These are phyloP conservation scores for Syncephalastrum sp. DNA, from an alignment of 371 early-diverging fungal species.

Conservation along the genomic window DNA sequence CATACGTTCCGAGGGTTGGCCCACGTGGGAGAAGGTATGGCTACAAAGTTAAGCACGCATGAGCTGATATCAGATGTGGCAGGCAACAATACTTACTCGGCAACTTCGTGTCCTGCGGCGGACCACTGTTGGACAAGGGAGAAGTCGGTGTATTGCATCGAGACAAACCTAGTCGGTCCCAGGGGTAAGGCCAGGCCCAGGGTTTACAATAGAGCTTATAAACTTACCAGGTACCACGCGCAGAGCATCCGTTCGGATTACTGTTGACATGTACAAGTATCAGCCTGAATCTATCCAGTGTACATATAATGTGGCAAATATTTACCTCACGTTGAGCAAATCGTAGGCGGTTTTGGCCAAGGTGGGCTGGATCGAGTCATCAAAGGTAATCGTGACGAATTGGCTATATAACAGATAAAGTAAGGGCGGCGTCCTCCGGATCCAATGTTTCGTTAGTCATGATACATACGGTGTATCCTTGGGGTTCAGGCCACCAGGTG, in stretches of 20 bases:
- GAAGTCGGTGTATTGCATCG: constrained; percentile 65
- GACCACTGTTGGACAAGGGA: constrained; percentile 69
- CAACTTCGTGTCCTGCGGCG: constrained; percentile 66
- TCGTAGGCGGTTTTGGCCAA: constrained; percentile 28
- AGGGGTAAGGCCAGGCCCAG: neutral
- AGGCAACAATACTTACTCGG: constrained; percentile 37
- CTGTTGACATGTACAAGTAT: constrained; percentile 19
- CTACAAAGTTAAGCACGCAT: constrained; percentile 15
- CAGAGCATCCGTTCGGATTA: constrained; percentile 67
- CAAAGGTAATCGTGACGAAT: constrained; percentile 69
- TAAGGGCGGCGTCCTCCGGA: neutral
- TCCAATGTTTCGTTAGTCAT: neutral
- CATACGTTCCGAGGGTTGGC: constrained; percentile 43
- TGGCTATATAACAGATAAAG: constrained; percentile 6
- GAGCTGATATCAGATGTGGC: neutral
- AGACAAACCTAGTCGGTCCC: constrained; percentile 45
- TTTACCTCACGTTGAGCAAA: constrained; percentile 44
- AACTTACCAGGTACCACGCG: constrained; percentile 47
- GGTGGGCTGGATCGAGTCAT: constrained; percentile 62
- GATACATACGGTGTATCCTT: constrained; percentile 55
- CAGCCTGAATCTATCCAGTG: neutral
- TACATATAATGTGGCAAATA: neutral
- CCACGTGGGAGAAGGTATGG: constrained; percentile 65
- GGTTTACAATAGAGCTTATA: neutral
- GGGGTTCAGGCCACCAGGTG: constrained; percentile 57